Evolutionary conservation across 805 yeast species (phyloP), one percentile per base, ranked within the genome.

Genomic region (Starmerella sp.): DNA sequence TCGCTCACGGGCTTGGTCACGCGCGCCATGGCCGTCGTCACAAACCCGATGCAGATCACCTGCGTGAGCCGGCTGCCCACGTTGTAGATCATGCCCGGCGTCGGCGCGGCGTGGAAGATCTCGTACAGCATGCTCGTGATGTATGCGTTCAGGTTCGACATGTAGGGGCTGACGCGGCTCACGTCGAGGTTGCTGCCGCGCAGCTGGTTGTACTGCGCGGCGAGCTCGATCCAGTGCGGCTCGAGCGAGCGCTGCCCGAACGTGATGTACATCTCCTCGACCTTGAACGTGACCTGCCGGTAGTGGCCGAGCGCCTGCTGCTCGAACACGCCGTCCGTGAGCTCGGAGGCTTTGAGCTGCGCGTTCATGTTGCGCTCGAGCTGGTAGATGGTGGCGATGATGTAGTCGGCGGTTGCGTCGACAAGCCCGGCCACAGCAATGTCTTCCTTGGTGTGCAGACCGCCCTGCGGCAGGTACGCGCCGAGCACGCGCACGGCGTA

Each of bases 331-430:
- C 28, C 52, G 15, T 51, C 58, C 10, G 50, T 38, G 6, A 46
- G 43, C 17, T 48, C 54, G 15, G 45, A 34, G 34, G 4, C 13
- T 14, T 49, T 44, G 30, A 38, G 47, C 34, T 32, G 35, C 22
- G 48, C 29, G 30, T 36, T 51, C 48, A 35, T 35, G 17, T 15
- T 34, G 9, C 36, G 41, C 43, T 48, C 51, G 8, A 48, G 51
- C 53, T 50, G 53, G 34, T 50, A 41, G 13, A 47, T 52, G 10
- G 51, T 39, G 15, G 48, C 55, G 6, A 86, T 78, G 56, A 95
- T 83, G 67, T 90, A 93, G 66, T 91, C 96, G 0, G 95, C 88
- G 0, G 98, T 91, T 62, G 88, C 87, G 37, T 91, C 70, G 9
- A 89, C 77, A 65, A 87, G 71, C 32, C 93, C 82, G 1, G 86